Conservation (phyloP, 305 asterid genomes). For the Andrographis paniculata region DNA sequence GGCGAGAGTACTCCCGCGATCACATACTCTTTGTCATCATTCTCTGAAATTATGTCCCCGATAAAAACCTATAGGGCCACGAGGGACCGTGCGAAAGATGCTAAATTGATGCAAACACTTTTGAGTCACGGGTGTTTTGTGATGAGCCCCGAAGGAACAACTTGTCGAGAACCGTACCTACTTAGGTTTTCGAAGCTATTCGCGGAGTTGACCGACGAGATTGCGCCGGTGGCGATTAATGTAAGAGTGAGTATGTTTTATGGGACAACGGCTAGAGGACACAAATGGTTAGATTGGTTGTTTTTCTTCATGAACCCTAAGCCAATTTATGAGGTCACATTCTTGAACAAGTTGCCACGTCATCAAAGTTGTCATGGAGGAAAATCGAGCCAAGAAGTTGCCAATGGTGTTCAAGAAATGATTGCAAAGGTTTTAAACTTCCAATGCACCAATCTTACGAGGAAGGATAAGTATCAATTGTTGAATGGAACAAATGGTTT, state of each 20-base stretch:
- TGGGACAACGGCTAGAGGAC: constrained; percentile 38
- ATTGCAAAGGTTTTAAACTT: no score
- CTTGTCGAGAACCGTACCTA: constrained; percentile 17
- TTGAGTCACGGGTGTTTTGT: constrained; percentile 3
- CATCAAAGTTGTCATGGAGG: no score
- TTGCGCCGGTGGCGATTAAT: constrained; percentile 28
- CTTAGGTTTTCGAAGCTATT: constrained; percentile 19
- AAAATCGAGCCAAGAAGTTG: no score
- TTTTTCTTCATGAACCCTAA: constrained; percentile 34
- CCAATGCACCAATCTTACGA: no score
- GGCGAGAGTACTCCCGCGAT: constrained; percentile 1
- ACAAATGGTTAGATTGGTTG: constrained; percentile 39
- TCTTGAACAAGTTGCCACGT: no score
- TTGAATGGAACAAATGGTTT: no score
- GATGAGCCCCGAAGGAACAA: constrained; percentile 19
- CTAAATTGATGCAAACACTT: constrained; percentile 4
- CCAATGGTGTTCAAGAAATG: no score
- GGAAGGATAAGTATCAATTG: no score
- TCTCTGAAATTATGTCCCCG: constrained; percentile 3
- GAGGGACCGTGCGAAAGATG: constrained; percentile 7
- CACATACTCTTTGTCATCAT: constrained; percentile 10
- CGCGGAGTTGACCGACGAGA: constrained; percentile 15
- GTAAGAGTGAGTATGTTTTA: constrained; percentile 19
- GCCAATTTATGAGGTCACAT: no score
- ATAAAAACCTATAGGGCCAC: constrained; percentile 10